These are phyloP conservation scores for Trypethelium eluteriae DNA, from an alignment of 495 filamentous ascomycete genomes.

Conservation along the genomic window DNA sequence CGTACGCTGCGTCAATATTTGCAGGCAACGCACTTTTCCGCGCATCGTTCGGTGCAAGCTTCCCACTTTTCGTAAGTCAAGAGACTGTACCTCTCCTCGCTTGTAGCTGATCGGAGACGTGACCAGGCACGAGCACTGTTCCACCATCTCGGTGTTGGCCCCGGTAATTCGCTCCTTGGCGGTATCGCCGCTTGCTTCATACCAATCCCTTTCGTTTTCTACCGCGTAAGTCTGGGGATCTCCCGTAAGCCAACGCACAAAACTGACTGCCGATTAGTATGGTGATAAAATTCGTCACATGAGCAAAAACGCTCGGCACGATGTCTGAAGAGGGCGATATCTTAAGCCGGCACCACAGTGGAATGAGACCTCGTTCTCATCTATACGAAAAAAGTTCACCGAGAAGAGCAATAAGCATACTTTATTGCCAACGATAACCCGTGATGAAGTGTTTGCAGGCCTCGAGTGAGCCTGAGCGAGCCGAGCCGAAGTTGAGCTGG, in stretches of 20 bases:
- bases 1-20: slow-evolving; percentile 41
- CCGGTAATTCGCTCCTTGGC: slow-evolving; percentile 16
- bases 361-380: too few species aligned
- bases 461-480: too few species aligned
- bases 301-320: slow-evolving; percentile 13
- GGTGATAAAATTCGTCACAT: slow-evolving; percentile 10
- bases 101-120: neutral
- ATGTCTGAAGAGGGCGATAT: neutral
- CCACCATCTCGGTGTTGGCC: slow-evolving; percentile 8
- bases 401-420: too few species aligned
- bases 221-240: neutral
- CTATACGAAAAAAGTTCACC: too few species aligned
- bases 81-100: neutral
- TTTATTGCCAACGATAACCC: too few species aligned
- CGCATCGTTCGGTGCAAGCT: slow-evolving; percentile 39
- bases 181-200: slow-evolving; percentile 12
- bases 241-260: neutral
- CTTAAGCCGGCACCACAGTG: too few species aligned
- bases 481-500: too few species aligned
- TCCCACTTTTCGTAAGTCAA: slow-evolving; percentile 39
- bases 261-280: neutral
- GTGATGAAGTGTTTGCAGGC: too few species aligned
- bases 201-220: slow-evolving; percentile 21
- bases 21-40: slow-evolving; percentile 44
- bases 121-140: slow-evolving; percentile 12